These are phyloP conservation scores for Cladosporium phlei DNA, from an alignment of 2,329 filamentous ascomycete genomes.

Conservation along the genomic window DNA sequence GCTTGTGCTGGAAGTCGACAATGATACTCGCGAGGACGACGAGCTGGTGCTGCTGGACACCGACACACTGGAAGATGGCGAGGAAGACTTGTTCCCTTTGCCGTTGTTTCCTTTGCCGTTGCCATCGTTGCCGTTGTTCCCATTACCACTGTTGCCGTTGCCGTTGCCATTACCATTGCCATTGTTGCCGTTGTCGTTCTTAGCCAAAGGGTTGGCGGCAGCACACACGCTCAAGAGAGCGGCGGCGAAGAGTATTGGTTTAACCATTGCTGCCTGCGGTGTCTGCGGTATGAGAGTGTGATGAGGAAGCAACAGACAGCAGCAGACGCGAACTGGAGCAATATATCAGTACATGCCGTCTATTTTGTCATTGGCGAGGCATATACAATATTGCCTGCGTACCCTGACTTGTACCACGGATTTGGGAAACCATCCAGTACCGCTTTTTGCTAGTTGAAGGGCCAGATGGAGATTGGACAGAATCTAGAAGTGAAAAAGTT, in stretches of 20 bases:
- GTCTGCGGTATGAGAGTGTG: neutral
- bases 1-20: no score
- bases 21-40: no score
- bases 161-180: no score
- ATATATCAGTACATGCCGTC: neutral
- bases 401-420: neutral
- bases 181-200: neutral
- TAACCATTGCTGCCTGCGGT: neutral
- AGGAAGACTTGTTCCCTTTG: no score
- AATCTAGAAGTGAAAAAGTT: neutral
- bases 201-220: constrained; percentile 2
- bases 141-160: no score
- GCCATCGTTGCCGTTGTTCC: no score
- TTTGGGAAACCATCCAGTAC: neutral
- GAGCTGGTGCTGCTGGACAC: no score
- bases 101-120: no score
- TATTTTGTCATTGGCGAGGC: neutral
- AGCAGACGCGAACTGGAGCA: neutral
- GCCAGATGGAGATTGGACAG: neutral
- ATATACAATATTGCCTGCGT: neutral
- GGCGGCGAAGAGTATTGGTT: neutral
- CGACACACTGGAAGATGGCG: no score
- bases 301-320: neutral
- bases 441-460: neutral
- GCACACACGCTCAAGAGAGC: neutral